Base-by-base conservation (phyloP, 805 yeast species). In the Starmerella lactis-condensi region DNA sequence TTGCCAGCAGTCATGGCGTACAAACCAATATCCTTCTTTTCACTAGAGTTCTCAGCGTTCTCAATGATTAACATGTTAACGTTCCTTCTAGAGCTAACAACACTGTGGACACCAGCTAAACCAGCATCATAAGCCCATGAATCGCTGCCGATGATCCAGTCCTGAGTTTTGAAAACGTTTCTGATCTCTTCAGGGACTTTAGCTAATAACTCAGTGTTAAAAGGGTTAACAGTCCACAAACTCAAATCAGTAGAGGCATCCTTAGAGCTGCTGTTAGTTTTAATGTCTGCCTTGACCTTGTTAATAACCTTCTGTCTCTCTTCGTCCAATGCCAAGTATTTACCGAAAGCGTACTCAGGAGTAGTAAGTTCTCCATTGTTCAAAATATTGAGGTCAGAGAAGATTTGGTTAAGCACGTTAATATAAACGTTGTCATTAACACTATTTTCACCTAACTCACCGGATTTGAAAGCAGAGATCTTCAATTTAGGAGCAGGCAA, bases 111-210 rank as follows among this genome's bases (percentile, higher is more conserved):
- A 51, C 95, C 93, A 5, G 93, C 75, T 39, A 76, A 62, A 26
- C 96, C 96, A 44, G 79, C 60, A 57, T 85, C 96, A 50, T 74
- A 82, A 14, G 93, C 67, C 96, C 96, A 85, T 20, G 89, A 70
- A 52, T 85, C 96, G 13, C 94, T 81, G 20, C 95, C 94, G 34
- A 85, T 61, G 37, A 85, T 61, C 96, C 96, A 85, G 33, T 55
- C 43, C 39, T 68, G 51, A 11, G 33, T 29, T 4, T 33, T 36
- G 21, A 39, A 37, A 4, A 57, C 51, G 29, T 61, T 45, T 22
- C 32, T 33, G 60, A 52, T 36, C 26, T 24, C 20, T 16, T 17
- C 21, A 11, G 46, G 36, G 19, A 42, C 29, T 23, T 28, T 14
- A 11, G 32, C 32, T 15, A 33, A 17, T 26, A 30, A 33, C 24